Conservation (phyloP, 2,329 filamentous ascomycete genomes). For the Venturia asperata region DNA sequence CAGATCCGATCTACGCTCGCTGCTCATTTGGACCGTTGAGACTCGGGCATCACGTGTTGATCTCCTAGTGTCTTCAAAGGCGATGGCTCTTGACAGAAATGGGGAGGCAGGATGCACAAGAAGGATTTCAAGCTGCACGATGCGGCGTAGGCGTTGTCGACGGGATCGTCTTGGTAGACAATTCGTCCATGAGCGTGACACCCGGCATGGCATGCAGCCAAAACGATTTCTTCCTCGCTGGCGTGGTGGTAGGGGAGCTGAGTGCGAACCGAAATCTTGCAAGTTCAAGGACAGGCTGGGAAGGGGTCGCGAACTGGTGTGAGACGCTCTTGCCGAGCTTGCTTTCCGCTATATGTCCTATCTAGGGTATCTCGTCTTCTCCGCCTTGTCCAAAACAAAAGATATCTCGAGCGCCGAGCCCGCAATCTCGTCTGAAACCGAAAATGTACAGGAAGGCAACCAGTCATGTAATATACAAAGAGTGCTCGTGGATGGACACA, state of each 20-base stretch:
- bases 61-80: too few relatives aligned
- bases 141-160: too few relatives aligned
- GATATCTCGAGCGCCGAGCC: not conserved
- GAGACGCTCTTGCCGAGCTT: slow-evolving; percentile 1
- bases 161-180: too few relatives aligned
- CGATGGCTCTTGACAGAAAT: too few relatives aligned
- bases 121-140: too few relatives aligned
- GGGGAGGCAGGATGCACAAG: too few relatives aligned
- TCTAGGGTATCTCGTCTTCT: slow-evolving; percentile 11
- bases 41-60: too few relatives aligned
- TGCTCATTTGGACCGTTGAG: too few relatives aligned
- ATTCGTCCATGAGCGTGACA: too few relatives aligned
- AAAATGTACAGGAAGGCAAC: not conserved
- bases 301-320: not conserved
- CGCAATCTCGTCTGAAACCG: not conserved
- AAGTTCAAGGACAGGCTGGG: not conserved
- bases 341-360: not conserved
- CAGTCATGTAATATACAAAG: not conserved
- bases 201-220: not conserved
- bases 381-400: not conserved
- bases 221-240: not conserved
- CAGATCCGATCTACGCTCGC: too few relatives aligned
- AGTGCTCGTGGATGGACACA: not conserved
- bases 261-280: not conserved
- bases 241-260: not conserved